These are phyloP conservation scores for Cadophora sp. DNA, from an alignment of 2,329 filamentous ascomycete genomes.

Conservation along the genomic window DNA sequence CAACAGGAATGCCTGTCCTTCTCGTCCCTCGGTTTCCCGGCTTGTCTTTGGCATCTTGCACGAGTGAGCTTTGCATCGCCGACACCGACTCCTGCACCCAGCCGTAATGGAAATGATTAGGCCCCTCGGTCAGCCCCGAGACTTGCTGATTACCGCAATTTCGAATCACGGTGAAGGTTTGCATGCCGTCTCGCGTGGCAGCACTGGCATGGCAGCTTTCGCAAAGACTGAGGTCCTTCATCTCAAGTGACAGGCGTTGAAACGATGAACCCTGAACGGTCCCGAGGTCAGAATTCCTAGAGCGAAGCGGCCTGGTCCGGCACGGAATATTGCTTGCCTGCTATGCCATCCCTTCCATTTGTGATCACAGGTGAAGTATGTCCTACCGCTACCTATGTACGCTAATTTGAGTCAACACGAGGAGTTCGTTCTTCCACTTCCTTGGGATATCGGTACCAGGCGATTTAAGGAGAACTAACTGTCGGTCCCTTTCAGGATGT, in stretches of 20 bases:
- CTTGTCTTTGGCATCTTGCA: background rate
- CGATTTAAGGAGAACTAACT: background rate
- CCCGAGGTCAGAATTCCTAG: background rate
- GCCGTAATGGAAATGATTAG: background rate
- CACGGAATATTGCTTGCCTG: background rate
- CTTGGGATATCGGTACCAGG: background rate
- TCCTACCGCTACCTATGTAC: background rate
- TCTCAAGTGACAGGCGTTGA: conserved; percentile 20
- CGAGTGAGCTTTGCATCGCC: background rate
- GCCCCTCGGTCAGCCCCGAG: conserved; percentile 8
- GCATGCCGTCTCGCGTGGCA: conserved; percentile 15
- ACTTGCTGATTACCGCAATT: conserved; percentile 20
- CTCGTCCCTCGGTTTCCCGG: background rate
- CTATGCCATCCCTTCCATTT: background rate
- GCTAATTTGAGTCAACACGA: background rate
- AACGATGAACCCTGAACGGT: conserved; percentile 1
- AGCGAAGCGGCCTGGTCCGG: background rate
- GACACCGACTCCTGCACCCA: conserved; percentile 4
- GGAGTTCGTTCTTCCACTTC: background rate
- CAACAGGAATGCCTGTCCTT: background rate
- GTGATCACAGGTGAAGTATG: background rate
- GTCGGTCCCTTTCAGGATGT: conserved; percentile 1
- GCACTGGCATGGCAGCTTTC: background rate
- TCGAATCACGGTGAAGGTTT: conserved; percentile 6
- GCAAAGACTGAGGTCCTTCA: conserved; percentile 22